Conservation (phyloP, 2,329 filamentous ascomycete species). For the Venturia asperata region DNA sequence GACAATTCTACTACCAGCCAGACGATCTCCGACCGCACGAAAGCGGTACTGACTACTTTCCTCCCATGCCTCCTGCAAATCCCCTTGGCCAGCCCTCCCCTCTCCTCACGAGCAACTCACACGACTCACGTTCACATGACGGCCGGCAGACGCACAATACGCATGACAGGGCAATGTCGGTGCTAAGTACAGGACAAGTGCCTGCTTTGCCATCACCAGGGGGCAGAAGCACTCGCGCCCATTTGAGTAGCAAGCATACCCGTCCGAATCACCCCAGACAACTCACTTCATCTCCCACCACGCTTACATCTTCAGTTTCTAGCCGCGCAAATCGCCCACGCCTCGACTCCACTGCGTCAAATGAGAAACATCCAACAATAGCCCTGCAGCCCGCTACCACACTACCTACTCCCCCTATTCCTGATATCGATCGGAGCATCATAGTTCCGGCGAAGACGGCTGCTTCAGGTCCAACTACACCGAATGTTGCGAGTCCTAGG, state of each 20-base stretch:
- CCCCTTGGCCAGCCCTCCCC: conserved; percentile 34
- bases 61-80: conserved; percentile 49
- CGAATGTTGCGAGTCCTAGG: conserved; percentile 44
- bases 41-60: conserved; percentile 73
- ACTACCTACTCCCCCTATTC: conserved; percentile 48
- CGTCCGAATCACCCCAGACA: conserved; percentile 56
- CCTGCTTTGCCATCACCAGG: conserved; percentile 78
- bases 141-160: conserved; percentile 27
- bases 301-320: conserved; percentile 44
- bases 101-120: conserved; percentile 22
- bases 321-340: conserved; percentile 32
- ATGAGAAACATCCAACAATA: conserved; percentile 37
- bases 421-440: conserved; percentile 23
- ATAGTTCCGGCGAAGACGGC: conserved; percentile 27
- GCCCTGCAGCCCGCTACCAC: conserved; percentile 46
- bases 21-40: conserved; percentile 59
- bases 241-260: conserved; percentile 38
- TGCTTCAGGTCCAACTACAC: conserved; percentile 44
- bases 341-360: conserved; percentile 37
- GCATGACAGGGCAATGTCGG: conserved; percentile 63
- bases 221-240: conserved; percentile 55
- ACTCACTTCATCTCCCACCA: conserved; percentile 75
- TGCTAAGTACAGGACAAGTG: conserved; percentile 72
- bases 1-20: conserved; percentile 46
- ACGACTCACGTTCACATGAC: conserved; percentile 28